These are phyloP conservation scores for Phytophthora melonis DNA, from an alignment of 352 stramenopile genomes.

Conservation along the genomic window DNA sequence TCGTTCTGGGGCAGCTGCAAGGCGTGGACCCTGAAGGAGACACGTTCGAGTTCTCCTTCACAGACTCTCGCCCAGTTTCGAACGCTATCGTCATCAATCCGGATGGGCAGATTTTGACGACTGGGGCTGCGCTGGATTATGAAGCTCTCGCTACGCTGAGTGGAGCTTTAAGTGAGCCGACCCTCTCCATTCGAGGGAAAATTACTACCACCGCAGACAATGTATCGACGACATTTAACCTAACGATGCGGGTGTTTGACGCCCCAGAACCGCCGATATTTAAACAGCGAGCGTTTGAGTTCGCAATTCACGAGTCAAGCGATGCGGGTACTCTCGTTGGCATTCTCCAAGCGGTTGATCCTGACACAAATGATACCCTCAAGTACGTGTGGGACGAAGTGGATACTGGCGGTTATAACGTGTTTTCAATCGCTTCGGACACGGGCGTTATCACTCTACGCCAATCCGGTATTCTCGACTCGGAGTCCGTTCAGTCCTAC, in stretches of 20 bases:
- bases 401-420: neutral
- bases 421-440: slow-evolving; percentile 27
- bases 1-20: slow-evolving; percentile 46
- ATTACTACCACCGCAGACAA: slow-evolving; percentile 8
- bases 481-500: slow-evolving; percentile 12
- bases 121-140: slow-evolving; percentile 25
- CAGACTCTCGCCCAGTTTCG: slow-evolving; percentile 35
- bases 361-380: slow-evolving; percentile 47
- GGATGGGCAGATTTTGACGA: slow-evolving; percentile 28
- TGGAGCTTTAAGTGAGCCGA: slow-evolving; percentile 8
- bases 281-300: slow-evolving; percentile 9
- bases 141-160: slow-evolving; percentile 24
- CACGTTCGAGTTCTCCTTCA: slow-evolving; percentile 47
- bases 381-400: slow-evolving; percentile 30
- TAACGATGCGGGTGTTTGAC: slow-evolving; percentile 26
- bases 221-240: slow-evolving; percentile 26
- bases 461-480: slow-evolving; percentile 20
- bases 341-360: slow-evolving; percentile 48
- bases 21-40: slow-evolving; percentile 61
- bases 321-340: slow-evolving; percentile 44
- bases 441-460: slow-evolving; percentile 27
- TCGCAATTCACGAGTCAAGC: slow-evolving; percentile 56
- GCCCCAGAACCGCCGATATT: slow-evolving; percentile 28
- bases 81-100: slow-evolving; percentile 23
- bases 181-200: slow-evolving; percentile 23